These are phyloP conservation scores for Nadsonia commutata DNA, from an alignment of 1,139 yeast species.

Conservation along the genomic window DNA sequence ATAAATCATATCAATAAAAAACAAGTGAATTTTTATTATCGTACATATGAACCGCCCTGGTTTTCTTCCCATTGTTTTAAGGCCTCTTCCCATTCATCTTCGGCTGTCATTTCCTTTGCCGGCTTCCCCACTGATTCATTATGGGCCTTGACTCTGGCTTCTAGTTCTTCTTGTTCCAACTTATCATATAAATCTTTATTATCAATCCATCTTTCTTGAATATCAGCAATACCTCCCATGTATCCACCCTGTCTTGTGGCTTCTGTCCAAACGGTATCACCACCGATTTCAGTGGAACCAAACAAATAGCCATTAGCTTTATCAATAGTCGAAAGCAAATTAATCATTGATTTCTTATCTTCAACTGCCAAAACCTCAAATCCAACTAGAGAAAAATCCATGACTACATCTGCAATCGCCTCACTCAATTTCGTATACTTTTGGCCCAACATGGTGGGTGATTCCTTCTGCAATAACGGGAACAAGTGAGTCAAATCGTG, in stretches of 20 bases:
- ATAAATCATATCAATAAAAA: too few relatives aligned
- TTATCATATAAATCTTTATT: constrained; percentile 63
- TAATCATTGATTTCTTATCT: constrained; percentile 83
- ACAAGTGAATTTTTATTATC: too few relatives aligned
- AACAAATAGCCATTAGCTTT: constrained; percentile 87
- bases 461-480: constrained; percentile 60
- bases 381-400: constrained; percentile 75
- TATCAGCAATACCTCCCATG: constrained; percentile 42
- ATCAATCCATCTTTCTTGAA: constrained; percentile 94
- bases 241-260: constrained; percentile 71
- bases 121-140: constrained; percentile 53
- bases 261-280: constrained; percentile 92
- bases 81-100: constrained; percentile 60
- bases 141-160: constrained; percentile 24
- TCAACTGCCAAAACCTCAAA: constrained; percentile 86
- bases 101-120: constrained; percentile 37
- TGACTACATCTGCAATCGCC: constrained; percentile 67
- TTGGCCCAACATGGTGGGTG: constrained; percentile 42
- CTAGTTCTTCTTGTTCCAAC: constrained; percentile 36
- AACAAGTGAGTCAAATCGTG: constrained; percentile 61
- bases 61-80: constrained; percentile 47
- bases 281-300: constrained; percentile 87
- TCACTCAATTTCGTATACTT: constrained; percentile 58
- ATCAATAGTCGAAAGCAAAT: constrained; percentile 60
- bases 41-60: constrained; percentile 13